Base-by-base conservation (phyloP, 129 eudicot genomes). In the Mikania micrantha region DNA sequence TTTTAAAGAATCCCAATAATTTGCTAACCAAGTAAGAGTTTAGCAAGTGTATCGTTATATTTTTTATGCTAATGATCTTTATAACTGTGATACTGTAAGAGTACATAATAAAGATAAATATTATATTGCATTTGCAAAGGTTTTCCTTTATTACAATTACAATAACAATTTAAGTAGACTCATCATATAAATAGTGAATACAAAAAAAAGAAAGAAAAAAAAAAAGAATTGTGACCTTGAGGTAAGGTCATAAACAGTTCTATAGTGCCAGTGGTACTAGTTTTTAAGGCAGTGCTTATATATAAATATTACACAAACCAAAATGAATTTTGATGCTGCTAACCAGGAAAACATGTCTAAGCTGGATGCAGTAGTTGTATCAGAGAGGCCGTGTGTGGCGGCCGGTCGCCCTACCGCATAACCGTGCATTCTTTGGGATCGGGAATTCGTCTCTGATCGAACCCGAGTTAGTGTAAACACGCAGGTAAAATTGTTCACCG, bases 371-470 rank as follows among this genome's bases (percentile, higher is more conserved):
- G n/a, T n/a, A n/a, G n/a, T n/a, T n/a, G 34, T 10, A 73, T 84
- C 66, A 91, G 9, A 88, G 73, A 8, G 98, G 95, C 19, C 98
- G 80, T 12, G 98, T 92, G 69, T 77, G 98, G 50, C 56, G 81
- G 1, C 95, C 91, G 1, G 76, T 58, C 2, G 96, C 98, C 74
- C 83, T 76, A 20, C 98, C 98, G 64, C 98, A 92, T 56, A 89
- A 85, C 66, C 79, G 96, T 8, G 98, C 87, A 31, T 88, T 88
- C 69, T 80, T 92, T 13, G 98, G 98, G 39, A 92, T 92, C 1
- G 98, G 96, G 25, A 54, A 92, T 60, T 92, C 96, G 38, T 92
- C 98, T 63, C 98, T 84, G 11, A 92, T 56, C 7, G 98, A 92
- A 5, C 85, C 79, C 8, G 98, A 81, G 20, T 61, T 47, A 20